phyloP scores from a whole-genome alignment of 2,329 filamentous ascomycete genomes.

The Monilinia vaccinii-corymbosi region DNA sequence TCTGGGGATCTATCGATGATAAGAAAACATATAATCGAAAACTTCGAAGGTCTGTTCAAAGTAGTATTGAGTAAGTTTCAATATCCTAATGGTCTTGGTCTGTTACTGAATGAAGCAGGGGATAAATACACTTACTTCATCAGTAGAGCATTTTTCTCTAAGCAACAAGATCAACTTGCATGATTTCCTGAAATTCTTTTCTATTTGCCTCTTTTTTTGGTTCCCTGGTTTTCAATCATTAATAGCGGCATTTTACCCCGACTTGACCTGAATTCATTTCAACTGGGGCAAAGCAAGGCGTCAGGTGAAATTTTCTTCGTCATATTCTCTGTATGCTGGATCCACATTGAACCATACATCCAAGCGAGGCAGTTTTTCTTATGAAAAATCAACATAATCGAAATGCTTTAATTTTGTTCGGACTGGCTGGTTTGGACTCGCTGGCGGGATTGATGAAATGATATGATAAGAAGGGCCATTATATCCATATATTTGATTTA shows the following conservation, averaged over 20 bases:
- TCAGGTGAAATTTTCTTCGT: background rate
- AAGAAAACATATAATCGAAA: constrained; percentile 78
- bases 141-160: background rate
- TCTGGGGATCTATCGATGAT: constrained; percentile 72
- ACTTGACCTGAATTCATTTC: background rate
- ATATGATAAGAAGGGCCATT: background rate
- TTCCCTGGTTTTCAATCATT: background rate
- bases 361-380: background rate
- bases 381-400: background rate
- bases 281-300: background rate
- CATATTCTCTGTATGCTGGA: background rate
- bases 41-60: constrained; percentile 67
- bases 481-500: background rate
- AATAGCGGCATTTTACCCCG: background rate
- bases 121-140: background rate
- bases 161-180: background rate
- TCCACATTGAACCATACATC: background rate
- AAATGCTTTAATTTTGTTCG: background rate
- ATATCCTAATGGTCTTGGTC: background rate
- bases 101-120: background rate
- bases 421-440: background rate
- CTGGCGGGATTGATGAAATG: background rate
- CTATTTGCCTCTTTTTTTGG: background rate
- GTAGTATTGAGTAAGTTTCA: constrained; percentile 47
- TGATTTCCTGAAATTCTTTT: background rate